Evolutionary conservation across 2,329 filamentous ascomycete genomes (phyloP).

Genomic region (Stemphylium vesicarium): DNA sequence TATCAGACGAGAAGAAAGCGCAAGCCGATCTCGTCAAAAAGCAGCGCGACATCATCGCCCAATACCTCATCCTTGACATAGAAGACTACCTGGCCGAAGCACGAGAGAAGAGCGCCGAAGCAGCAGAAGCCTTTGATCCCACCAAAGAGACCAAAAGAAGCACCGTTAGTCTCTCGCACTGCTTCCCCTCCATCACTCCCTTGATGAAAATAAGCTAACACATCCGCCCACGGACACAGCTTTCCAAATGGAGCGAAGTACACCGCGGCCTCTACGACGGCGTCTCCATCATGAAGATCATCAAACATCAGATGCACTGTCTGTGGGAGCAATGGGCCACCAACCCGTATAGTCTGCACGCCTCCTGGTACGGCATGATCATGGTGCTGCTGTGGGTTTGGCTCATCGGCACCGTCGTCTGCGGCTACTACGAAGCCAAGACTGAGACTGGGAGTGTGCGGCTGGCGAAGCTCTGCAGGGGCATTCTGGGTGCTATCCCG

Average conservation of each 20-base stretch:
- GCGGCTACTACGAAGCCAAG: constrained; percentile 6
- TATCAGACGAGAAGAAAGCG: neutral
- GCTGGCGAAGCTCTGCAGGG: constrained; percentile 8
- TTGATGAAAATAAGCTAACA: no score
- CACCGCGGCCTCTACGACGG: constrained; percentile 7
- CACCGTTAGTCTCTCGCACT: neutral
- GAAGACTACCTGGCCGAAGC: constrained; percentile 5
- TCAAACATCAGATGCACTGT: neutral
- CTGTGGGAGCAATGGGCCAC: constrained; percentile 9
- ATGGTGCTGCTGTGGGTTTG: constrained; percentile 6
- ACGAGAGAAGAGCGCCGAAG: neutral
- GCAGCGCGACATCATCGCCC: constrained; percentile 5
- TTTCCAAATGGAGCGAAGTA: neutral
- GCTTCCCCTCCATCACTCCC: neutral
- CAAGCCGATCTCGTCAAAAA: neutral
- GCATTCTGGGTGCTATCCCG: constrained; percentile 11
- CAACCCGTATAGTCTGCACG: constrained; percentile 14
- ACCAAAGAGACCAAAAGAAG: neutral
- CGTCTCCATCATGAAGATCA: constrained; percentile 1
- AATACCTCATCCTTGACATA: constrained; percentile 12
- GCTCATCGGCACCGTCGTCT: constrained; percentile 12
- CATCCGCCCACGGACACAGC: neutral
- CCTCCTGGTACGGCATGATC: constrained; percentile 10
- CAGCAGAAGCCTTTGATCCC: neutral
- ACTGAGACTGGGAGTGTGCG: neutral